These are phyloP conservation scores for Fraxinus velutina DNA, from an alignment of 305 asterid genomes.

Conservation along the genomic window DNA sequence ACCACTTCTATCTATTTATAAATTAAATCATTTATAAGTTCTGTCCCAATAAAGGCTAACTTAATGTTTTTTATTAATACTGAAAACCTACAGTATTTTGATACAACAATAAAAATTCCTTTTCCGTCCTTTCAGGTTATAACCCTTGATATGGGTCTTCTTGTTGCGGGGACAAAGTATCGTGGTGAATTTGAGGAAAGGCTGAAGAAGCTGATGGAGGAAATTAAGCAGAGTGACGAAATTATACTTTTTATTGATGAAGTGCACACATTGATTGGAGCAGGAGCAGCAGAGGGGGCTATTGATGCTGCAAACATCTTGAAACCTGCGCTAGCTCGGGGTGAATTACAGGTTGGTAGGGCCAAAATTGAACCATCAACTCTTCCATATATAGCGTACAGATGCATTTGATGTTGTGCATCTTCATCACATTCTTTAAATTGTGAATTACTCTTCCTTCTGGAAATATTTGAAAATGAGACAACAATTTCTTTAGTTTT, in stretches of 20 bases:
- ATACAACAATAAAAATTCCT: neutral
- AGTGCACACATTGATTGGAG: constrained; percentile 96
- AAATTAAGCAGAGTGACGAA: constrained; percentile 87
- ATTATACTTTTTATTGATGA: constrained; percentile 94
- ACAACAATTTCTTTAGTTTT: neutral
- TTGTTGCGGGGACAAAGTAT: constrained; percentile 96
- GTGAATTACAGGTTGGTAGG: constrained; percentile 82
- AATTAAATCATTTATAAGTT: neutral
- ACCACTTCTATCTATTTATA: neutral
- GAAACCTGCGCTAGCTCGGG: constrained; percentile 95
- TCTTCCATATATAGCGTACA: neutral
- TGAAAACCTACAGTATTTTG: neutral
- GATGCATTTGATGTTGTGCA: neutral
- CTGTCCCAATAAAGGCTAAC: neutral
- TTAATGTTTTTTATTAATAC: neutral
- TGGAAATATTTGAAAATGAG: neutral
- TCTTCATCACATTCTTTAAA: neutral
- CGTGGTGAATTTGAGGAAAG: constrained; percentile 99
- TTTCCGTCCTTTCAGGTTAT: constrained; percentile 57
- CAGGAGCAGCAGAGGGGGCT: constrained; percentile 99
- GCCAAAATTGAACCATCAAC: neutral
- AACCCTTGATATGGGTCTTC: constrained; percentile 92
- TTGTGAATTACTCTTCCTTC: neutral
- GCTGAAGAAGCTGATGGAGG: constrained; percentile 94
- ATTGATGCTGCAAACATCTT: constrained; percentile 96